Conservation (phyloP, 257 asterid genomes). For the Solanum gracilifrons region DNA sequence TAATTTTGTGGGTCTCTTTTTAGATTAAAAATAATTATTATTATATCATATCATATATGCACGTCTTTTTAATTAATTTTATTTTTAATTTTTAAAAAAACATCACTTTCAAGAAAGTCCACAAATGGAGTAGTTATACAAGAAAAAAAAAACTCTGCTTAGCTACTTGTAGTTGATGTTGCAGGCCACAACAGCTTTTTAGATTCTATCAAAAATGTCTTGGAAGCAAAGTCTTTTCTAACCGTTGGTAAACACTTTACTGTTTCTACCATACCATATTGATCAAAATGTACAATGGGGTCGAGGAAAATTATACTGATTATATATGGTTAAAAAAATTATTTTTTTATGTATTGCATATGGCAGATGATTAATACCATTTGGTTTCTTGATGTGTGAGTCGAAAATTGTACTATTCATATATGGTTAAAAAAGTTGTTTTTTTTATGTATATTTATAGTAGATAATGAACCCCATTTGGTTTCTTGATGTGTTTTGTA, state of each 20-base stretch:
- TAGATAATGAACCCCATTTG: neutral
- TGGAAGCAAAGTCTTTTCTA: conserved; percentile 54
- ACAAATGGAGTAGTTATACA: neutral
- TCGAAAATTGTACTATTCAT: neutral
- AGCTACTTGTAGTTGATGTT: neutral
- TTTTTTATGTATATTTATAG: too few relatives aligned
- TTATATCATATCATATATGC: neutral
- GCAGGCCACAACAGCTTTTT: conserved; percentile 1
- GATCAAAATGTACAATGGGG: neutral
- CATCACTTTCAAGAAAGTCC: conserved; percentile 1
- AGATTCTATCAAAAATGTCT: conserved; percentile 24
- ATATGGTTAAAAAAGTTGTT: neutral
- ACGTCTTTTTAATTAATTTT: neutral
- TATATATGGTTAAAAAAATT: neutral
- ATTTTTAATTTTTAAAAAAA: neutral
- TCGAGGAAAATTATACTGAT: neutral
- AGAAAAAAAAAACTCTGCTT: neutral
- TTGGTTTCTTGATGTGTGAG: neutral
- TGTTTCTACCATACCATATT: conserved; percentile 1
- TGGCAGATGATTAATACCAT: too few relatives aligned
- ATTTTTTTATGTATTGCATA: too few relatives aligned
- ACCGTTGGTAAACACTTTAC: conserved; percentile 32
- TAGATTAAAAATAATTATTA: neutral
- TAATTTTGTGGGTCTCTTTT: neutral
- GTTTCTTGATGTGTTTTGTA: too few relatives aligned